Base-by-base conservation (phyloP, 2,329 filamentous ascomycete genomes). In the Arthrobotrys iridis region DNA sequence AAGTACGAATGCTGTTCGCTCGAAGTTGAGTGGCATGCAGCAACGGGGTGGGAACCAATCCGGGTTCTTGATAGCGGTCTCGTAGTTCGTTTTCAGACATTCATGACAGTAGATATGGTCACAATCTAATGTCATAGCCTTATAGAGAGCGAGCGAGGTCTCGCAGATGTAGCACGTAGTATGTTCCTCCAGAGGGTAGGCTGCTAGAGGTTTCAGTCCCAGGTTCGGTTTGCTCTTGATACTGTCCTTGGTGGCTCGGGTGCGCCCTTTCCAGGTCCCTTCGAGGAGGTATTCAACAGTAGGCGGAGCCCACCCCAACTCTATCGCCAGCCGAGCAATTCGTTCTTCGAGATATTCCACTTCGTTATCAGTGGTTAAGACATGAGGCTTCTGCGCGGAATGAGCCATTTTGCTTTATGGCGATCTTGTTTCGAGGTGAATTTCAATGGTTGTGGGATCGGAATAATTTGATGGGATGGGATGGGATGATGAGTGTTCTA, bases 11-110 rank as follows among this genome's bases (percentile, higher is more conserved):
- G 55, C 45, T 1, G 62, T 62, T 2, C 18, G 8, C 2, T 35
- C 26, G 8, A 58, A 45, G 5, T 74, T 57, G 3, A 67, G 48
- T 2, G 62, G 55, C 13, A 62, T 11, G 26, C 70, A 74, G 13
- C 70, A 74, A 13, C 45, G 30, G 15, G 70, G 70, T 28, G 70
- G 70, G 28, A 63, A 74, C 13, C 35, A n/a, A 3, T 52, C 30
- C 1, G 62, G 33, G 33, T 18, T 11, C 3, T 41, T 58, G 13
- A 74, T 4, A 11, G 41, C 28, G 1, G 35, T 46, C 13, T 67
- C 28, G 11, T 46, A 67, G n/a, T 67, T 74, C 5, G 45, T n/a
- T 2, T 20, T 33, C 7, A 74, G 20, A 8, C 70, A 74, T 3
- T n/a, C 18, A 1, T 74, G 33, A 10, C 70, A 74, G 13, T 74